Base-by-base conservation (phyloP, 805 yeast genomes). In the Candida broadrunensis region DNA sequence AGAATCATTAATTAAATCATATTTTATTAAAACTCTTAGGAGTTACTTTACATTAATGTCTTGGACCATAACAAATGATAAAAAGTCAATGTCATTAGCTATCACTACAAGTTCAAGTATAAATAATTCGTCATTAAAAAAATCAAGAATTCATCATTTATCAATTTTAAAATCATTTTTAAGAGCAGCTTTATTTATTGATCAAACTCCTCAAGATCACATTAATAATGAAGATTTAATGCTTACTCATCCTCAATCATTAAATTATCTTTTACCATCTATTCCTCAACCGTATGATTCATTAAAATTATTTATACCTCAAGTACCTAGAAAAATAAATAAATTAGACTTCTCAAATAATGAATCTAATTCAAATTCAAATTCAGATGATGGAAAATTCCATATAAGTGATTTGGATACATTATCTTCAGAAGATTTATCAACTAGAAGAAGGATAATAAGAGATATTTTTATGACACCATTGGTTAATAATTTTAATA, bases 1-100 rank as follows among this genome's bases (percentile, higher is more conserved):
- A 2, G 75, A 70, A 33, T 70, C 83, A 6, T 60, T 87, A 11
- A 77, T 81, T 5, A 72, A 83, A 38, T 69, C 80, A 16, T 73
- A 81, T 37, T 89, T 88, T 78, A 72, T 77, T 36, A 85, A 86
- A 56, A 70, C 90, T 5, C 60, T 93, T 41, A 73, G 75, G 42
- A 77, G 85, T 34, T 80, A 78, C 48, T 78, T 85, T 61, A 78
- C 83, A 17, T 69, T 90, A 15, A 59, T 91, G 51, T 83, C 87
- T 24, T 90, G 96, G 96, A 74, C 80, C 0, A 58, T 77, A 36
- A 64, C 56, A 13, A 65, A 59, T 19, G 69, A 61, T 40, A 65
- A 65, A 39, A 58, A 59, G 41, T 56, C 68, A 2, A 52, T 60
- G 11, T 61, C 69, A 4, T 41, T 66, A 15, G 71, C 70, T 7